These are phyloP conservation scores for Cytospora paraplurivora DNA, from an alignment of 2,329 filamentous ascomycete genomes.

Conservation along the genomic window DNA sequence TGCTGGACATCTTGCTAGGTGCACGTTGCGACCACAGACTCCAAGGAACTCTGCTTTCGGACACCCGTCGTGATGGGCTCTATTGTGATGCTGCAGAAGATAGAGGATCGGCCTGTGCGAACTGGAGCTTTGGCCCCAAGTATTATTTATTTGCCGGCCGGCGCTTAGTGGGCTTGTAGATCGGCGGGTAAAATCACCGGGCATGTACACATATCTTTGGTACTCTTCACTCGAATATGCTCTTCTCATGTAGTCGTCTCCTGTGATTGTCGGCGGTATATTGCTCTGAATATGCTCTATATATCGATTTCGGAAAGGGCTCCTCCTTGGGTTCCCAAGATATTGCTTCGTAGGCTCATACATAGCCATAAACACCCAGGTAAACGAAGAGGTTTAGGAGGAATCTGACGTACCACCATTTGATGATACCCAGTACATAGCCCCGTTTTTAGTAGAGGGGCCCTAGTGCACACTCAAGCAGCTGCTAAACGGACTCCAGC, in stretches of 20 bases:
- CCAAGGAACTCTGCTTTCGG: neutral
- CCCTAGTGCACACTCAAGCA: neutral
- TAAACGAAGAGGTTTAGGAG: neutral
- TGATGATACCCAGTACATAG: slow-evolving; percentile 3
- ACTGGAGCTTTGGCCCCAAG: neutral
- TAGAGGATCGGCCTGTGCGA: neutral
- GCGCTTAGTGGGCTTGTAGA: neutral
- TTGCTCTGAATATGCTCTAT: neutral
- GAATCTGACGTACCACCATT: slow-evolving; percentile 21
- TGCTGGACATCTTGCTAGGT: slow-evolving; percentile 68
- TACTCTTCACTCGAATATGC: neutral
- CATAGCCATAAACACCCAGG: neutral
- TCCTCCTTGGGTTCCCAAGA: neutral
- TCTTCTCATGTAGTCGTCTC: neutral
- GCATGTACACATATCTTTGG: neutral
- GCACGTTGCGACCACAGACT: neutral
- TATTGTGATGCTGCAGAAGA: neutral
- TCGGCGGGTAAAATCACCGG: neutral
- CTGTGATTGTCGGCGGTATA: neutral
- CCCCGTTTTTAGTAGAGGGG: slow-evolving; percentile 1
- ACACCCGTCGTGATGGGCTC: neutral
- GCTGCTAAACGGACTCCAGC: neutral
- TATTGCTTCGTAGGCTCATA: neutral
- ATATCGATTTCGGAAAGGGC: no score
- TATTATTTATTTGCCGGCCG: neutral